Evolutionary conservation across 345 rosid species (phyloP).

Genomic region (Corymbia maculata): DNA sequence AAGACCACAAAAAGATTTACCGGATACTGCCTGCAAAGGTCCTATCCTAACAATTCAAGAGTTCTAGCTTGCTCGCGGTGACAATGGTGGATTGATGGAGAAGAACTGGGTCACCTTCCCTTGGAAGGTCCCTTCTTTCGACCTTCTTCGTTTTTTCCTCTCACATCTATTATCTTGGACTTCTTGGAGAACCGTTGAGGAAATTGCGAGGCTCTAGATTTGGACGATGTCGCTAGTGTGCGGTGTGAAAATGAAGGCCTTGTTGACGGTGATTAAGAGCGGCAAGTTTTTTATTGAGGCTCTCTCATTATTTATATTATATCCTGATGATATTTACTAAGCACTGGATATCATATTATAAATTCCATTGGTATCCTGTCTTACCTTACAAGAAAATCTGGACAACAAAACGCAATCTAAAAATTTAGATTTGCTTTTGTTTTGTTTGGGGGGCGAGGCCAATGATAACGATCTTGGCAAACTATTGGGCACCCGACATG

Average conservation of each 20-base stretch:
- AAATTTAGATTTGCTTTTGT: neutral
- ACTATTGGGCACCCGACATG: neutral
- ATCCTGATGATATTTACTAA: neutral
- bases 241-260: neutral
- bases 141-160: neutral
- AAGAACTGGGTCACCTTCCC: neutral
- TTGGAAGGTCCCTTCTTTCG: neutral
- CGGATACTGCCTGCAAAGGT: accelerated
- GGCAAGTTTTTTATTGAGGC: neutral
- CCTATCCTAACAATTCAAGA: neutral
- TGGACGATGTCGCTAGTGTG: too few species aligned
- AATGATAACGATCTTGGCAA: neutral
- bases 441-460: neutral
- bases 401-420: accelerated
- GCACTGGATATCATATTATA: neutral
- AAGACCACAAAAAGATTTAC: neutral
- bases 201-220: too few species aligned
- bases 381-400: accelerated
- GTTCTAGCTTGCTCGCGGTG: neutral
- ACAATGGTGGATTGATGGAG: neutral
- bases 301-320: neutral
- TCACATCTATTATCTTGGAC: neutral
- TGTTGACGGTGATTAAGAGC: neutral
- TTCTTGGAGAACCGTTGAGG: neutral
- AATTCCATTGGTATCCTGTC: accelerated